These are phyloP conservation scores for Phytophthora syringae DNA, from an alignment of 352 stramenopile genomes.

Conservation along the genomic window DNA sequence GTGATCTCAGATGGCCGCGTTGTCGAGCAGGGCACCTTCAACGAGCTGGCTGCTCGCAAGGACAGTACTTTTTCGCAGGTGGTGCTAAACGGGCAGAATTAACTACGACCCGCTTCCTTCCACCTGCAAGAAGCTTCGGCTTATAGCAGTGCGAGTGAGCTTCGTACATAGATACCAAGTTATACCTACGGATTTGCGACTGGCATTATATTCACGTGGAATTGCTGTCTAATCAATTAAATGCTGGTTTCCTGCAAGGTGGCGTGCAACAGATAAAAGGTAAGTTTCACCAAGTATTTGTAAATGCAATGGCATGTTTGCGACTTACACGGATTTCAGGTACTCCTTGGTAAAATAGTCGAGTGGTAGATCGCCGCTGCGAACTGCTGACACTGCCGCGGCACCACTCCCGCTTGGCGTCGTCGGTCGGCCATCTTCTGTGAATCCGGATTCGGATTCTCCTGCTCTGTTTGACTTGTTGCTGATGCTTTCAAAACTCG, in stretches of 20 bases:
- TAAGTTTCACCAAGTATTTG: background rate
- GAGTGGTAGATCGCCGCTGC: constrained; percentile 41
- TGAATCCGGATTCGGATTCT: constrained; percentile 8
- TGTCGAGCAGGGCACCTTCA: constrained; percentile 85
- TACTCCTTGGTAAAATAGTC: constrained; percentile 67
- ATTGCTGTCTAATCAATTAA: constrained; percentile 4
- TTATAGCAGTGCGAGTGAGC: constrained; percentile 1
- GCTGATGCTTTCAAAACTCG: constrained; percentile 23
- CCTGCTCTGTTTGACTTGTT: constrained; percentile 21
- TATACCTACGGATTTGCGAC: constrained; percentile 9
- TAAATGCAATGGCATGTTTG: background rate
- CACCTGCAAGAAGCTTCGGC: background rate
- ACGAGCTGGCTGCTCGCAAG: constrained; percentile 58
- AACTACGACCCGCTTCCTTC: constrained; percentile 6
- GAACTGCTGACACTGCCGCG: constrained; percentile 45
- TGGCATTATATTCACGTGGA: constrained; percentile 25
- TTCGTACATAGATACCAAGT: constrained; percentile 31
- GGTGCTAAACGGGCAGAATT: constrained; percentile 69
- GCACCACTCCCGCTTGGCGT: constrained; percentile 47
- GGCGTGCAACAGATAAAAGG: background rate
- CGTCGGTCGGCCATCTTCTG: constrained; percentile 19
- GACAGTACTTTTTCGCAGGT: constrained; percentile 83
- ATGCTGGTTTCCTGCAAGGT: constrained; percentile 15
- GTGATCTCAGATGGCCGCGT: constrained; percentile 90
- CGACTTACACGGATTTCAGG: constrained; percentile 51